These are phyloP conservation scores for Exophiala xenobiotica DNA, from an alignment of 2,329 filamentous ascomycete species.

Conservation along the genomic window DNA sequence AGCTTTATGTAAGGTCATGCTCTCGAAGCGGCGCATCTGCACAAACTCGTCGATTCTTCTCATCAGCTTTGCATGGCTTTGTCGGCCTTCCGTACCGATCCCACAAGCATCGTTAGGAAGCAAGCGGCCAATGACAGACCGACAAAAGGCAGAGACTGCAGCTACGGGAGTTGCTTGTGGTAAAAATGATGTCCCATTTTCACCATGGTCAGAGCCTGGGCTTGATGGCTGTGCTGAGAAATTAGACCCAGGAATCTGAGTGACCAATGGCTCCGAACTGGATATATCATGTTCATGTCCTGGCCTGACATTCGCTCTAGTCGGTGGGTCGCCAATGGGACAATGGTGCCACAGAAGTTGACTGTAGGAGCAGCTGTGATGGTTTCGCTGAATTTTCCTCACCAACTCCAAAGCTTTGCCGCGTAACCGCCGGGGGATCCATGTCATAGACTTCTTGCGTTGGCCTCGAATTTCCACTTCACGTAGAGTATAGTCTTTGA, in stretches of 20 bases:
- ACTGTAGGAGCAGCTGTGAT: constrained; percentile 75
- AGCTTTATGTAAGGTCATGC: constrained; percentile 73
- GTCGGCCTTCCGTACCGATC: constrained; percentile 46
- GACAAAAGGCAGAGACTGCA: constrained; percentile 82
- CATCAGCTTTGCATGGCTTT: constrained; percentile 65
- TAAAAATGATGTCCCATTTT: constrained; percentile 19
- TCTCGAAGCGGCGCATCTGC: constrained; percentile 75
- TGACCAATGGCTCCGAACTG: constrained; percentile 8
- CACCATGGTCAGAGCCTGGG: neutral
- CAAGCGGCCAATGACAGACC: constrained; percentile 68
- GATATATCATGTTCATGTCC: neutral
- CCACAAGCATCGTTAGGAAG: constrained; percentile 79
- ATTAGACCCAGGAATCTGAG: constrained; percentile 8
- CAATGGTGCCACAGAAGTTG: constrained; percentile 80
- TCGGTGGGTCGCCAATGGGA: constrained; percentile 43
- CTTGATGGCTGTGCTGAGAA: neutral
- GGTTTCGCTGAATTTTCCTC: constrained; percentile 66
- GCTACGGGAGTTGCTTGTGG: constrained; percentile 59
- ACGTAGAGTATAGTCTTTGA: constrained; percentile 81
- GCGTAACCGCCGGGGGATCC: constrained; percentile 56
- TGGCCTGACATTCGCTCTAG: neutral
- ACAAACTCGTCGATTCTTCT: constrained; percentile 75
- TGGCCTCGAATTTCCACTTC: constrained; percentile 69
- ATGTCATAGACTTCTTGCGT: constrained; percentile 8
- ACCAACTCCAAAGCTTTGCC: constrained; percentile 62